Percentiles rank a stretch among this genome's conserved stretches.
Evolutionary conservation across 2,329 filamentous ascomycete genomes (phyloP).

Genomic region (Orbilia oligospora): DNA sequence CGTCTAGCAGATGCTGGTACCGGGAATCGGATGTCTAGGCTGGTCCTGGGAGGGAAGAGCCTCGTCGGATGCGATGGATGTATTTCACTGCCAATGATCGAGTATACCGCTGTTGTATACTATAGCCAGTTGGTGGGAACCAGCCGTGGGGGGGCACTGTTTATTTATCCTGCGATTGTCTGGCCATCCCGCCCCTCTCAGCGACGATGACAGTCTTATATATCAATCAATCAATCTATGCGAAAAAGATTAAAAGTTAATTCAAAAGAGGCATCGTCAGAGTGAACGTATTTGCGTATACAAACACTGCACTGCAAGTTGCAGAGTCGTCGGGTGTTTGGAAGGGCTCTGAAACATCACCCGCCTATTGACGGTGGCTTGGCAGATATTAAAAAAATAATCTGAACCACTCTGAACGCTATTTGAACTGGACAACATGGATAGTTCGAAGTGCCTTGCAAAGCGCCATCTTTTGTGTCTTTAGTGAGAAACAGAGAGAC

Average conservation of each 20-base stretch:
- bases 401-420: conserved; percentile 20
- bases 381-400: conserved; percentile 10
- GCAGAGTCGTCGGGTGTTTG: background rate
- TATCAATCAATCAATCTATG: too few species aligned
- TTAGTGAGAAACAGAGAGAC: background rate
- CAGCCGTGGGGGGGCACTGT: too few species aligned
- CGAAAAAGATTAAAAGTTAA: background rate
- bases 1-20: conserved; percentile 18
- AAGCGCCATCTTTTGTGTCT: conserved; percentile 13
- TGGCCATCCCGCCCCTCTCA: too few species aligned
- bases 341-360: conserved; percentile 15
- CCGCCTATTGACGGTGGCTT: conserved; percentile 17
- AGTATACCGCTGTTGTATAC: background rate
- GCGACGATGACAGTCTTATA: too few species aligned
- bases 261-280: background rate
- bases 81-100: too few species aligned
- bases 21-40: conserved; percentile 17
- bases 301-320: too few species aligned
- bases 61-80: conserved; percentile 5
- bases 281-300: background rate
- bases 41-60: background rate
- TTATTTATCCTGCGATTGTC: background rate
- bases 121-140: too few species aligned
- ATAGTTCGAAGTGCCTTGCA: conserved; percentile 13
- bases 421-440: conserved; percentile 28